Percentiles rank a stretch among this genome's conserved stretches.
Evolutionary conservation across 768 basidiomycete species (phyloP).

Genomic region (Tephrocybe sp.): DNA sequence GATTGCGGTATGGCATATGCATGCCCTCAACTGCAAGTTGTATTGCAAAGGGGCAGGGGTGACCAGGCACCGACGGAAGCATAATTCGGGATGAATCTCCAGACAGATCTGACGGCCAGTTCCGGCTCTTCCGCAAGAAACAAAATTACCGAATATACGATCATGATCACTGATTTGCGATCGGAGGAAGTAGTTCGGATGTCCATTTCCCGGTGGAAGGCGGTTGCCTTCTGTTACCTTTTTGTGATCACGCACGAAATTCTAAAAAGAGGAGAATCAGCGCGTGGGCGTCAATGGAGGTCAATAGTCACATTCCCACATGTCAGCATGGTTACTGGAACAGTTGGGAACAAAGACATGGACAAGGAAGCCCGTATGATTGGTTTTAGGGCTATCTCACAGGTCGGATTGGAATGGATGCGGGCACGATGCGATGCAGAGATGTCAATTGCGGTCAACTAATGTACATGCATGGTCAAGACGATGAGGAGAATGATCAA

Average conservation of each 20-base stretch:
- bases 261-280: not conserved
- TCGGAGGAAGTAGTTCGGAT: constrained; percentile 18
- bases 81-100: constrained; percentile 15
- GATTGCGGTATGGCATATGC: no score
- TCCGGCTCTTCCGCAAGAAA: constrained; percentile 16
- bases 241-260: constrained; percentile 8
- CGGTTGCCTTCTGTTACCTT: constrained; percentile 12
- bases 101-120: constrained; percentile 20
- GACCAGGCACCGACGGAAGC: constrained; percentile 31
- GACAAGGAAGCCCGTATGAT: not conserved
- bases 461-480: constrained; percentile 11
- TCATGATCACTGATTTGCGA: constrained; percentile 36
- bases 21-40: not conserved
- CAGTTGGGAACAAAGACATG: not conserved
- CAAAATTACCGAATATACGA: constrained; percentile 28
- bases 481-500: constrained; percentile 11
- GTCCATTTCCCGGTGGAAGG: constrained; percentile 7
- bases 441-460: constrained; percentile 5
- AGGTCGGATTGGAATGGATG: not conserved
- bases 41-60: not conserved
- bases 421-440: not conserved
- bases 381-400: not conserved
- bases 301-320: not conserved
- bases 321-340: not conserved
- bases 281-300: not conserved